Evolutionary conservation across 768 basidiomycete species (phyloP), one percentile per base, ranked within the genome.

Genomic region (Lentinula sp.): DNA sequence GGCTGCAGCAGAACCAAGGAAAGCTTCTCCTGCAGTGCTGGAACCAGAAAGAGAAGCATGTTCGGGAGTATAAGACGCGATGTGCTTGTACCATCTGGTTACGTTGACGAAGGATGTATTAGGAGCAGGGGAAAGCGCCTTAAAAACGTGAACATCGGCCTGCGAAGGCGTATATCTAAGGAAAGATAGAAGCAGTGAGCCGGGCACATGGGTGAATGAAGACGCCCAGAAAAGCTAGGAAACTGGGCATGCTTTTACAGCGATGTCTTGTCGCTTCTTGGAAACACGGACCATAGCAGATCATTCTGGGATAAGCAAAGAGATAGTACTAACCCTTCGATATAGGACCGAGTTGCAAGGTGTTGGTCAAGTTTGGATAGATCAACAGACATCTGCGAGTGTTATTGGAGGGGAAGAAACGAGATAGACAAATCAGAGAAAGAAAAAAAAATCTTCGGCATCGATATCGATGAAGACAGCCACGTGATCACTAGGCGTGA

Each of bases 61-160:
- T 76, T 97, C 93, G 52, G 84, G 73, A 59, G 81, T 76, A 74
- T 91, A 96, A 16, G 95, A 95, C 67, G 87, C 80, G 76, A 97
- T 96, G 78, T 98, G 97, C 63, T 77, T 86, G 83, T 93, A 96
- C 96, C 96, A 98, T 70, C 96, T 82, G 37, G 89, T 82, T 57
- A 85, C 84, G 75, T 92, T 82, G 62, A 93, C 92, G 74, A 82
- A 80, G 56, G 79, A 70, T 49, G 87, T 82, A 64, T 83, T 79
- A 56, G 93, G 92, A 15, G 83, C 81, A 31, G 83, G 78, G 42
- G 80, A 67, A 73, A 98, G 78, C 15, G 89, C 80, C 72, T 91
- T 93, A 85, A 89, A 95, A 71, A 96, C 92, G 63, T 81, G 83
- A 50, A 97, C 94, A 77, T 98, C 94, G 58, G 95, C 92, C 76